Base-by-base conservation (phyloP, 768 basidiomycete species). In the Coprinopsis sp. region DNA sequence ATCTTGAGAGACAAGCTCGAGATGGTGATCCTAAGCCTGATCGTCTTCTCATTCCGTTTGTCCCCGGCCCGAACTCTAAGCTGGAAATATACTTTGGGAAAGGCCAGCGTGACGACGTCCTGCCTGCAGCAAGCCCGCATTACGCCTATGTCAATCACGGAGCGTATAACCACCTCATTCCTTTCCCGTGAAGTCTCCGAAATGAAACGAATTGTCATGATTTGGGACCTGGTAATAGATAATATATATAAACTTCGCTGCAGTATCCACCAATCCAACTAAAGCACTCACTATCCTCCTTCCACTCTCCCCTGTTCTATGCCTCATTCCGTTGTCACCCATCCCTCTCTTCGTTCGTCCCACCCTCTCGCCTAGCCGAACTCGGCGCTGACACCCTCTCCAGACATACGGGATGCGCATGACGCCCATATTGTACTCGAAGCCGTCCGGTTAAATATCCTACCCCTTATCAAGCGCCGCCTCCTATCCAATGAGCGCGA, bases 361-460 rank as follows among this genome's bases (percentile, higher is more conserved):
- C 33, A 47, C 21, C 29, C 39, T 39, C 34, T 46, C 2, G 42
- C 28, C 28, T 14, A 38, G 14, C 4, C 11, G 42, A 47, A 30
- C 37, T 37, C 18, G 29, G 37, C 36, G 6, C 30, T 28, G 4
- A 51, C 34, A 53, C 34, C 42, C 39, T 27, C 23, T 44, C 25
- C 36, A 90, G 87, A 88, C 57, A 76, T 89, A 28, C 81, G 87
- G 13, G 84, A 88, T 62, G 84, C 84, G n/a, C 76, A 78, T 50
- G 87, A 90, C 58, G 87, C 87, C 2, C 85, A 88, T 54, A 68
- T 82, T 37, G 66, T 90, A 34, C 72, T 90, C 37, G 86, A 90
- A 61, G 87, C 87, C 6, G 87, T 88, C 41, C 75, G 87, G 23
- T 73, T 77, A 38, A 79, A 79, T 51, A 68, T 84, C 31, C 68